Evolutionary conservation across 805 yeast genomes (phyloP).

Genomic region (Lachancea fermentati): DNA sequence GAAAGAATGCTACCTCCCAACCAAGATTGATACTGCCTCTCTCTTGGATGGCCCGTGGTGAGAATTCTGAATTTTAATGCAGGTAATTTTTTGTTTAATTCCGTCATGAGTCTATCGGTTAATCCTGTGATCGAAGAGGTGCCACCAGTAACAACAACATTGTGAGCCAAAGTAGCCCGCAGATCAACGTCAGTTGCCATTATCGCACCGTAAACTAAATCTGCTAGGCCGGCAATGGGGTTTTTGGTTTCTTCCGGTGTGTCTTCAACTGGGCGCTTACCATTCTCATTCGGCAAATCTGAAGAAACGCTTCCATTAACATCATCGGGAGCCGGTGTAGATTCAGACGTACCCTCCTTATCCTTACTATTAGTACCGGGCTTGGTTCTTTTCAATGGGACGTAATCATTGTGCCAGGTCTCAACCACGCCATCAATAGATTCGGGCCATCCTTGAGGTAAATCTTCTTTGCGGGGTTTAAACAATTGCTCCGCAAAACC

Average conservation of each 20-base stretch:
- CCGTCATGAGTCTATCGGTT: constrained; percentile 68
- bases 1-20: constrained; percentile 87
- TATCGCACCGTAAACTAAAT: constrained; percentile 52
- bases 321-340: constrained; percentile 21
- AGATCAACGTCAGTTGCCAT: constrained; percentile 67
- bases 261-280: constrained; percentile 25
- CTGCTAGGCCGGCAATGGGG: constrained; percentile 47
- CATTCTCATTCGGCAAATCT: constrained; percentile 22
- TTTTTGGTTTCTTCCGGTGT: constrained; percentile 11
- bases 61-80: constrained; percentile 81
- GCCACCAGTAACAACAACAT: constrained; percentile 83
- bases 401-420: constrained; percentile 55
- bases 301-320: constrained; percentile 13
- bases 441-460: constrained; percentile 29
- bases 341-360: constrained; percentile 26
- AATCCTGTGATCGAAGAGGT: constrained; percentile 75
- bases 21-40: constrained; percentile 81
- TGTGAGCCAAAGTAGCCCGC: constrained; percentile 81
- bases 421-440: constrained; percentile 53
- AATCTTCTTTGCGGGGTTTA: constrained; percentile 46
- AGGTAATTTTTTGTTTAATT: constrained; percentile 64
- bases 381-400: constrained; percentile 61
- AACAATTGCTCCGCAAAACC: constrained; percentile 70
- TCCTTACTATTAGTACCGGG: constrained; percentile 31
- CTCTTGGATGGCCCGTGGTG: constrained; percentile 71